Evolutionary conservation across 371 early-diverging fungal species (phyloP).

Genomic region (Mortierella sp.): DNA sequence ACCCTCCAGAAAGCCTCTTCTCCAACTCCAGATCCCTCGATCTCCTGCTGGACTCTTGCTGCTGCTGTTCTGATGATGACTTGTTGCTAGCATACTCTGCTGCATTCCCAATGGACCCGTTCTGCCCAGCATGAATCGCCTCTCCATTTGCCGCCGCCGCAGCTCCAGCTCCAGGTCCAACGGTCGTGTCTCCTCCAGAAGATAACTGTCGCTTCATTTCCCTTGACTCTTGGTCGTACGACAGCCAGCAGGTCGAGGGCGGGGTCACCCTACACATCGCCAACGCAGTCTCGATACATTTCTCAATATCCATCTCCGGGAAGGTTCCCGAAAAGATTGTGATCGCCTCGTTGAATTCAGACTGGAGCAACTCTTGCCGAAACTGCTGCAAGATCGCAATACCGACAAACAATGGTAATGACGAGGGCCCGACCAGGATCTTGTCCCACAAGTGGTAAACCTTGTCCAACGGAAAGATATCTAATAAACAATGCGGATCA

Average conservation of each 20-base stretch:
- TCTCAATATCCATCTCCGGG: slow-evolving; percentile 81
- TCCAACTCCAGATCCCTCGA: slow-evolving; percentile 26
- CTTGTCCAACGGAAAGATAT: slow-evolving; percentile 84
- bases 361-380: slow-evolving; percentile 65
- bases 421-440: slow-evolving; percentile 73
- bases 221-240: slow-evolving; percentile 51
- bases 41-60: slow-evolving; percentile 14
- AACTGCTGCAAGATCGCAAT: slow-evolving; percentile 79
- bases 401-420: slow-evolving; percentile 78
- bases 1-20: slow-evolving; percentile 35
- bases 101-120: neutral
- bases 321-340: slow-evolving; percentile 75
- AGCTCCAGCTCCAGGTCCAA: neutral
- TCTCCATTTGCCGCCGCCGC: neutral
- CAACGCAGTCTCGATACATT: slow-evolving; percentile 74
- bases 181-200: neutral
- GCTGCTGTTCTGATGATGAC: slow-evolving; percentile 11
- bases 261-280: slow-evolving; percentile 81
- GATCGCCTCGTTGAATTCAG: slow-evolving; percentile 78
- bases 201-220: slow-evolving; percentile 31
- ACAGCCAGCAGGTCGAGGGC: slow-evolving; percentile 58
- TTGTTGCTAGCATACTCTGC: neutral
- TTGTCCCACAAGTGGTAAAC: slow-evolving; percentile 87
- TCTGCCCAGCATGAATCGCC: neutral
- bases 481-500: slow-evolving; percentile 57